phyloP scores from a whole-genome alignment of 2,329 filamentous ascomycete species.

The Exophiala oligosperma region DNA sequence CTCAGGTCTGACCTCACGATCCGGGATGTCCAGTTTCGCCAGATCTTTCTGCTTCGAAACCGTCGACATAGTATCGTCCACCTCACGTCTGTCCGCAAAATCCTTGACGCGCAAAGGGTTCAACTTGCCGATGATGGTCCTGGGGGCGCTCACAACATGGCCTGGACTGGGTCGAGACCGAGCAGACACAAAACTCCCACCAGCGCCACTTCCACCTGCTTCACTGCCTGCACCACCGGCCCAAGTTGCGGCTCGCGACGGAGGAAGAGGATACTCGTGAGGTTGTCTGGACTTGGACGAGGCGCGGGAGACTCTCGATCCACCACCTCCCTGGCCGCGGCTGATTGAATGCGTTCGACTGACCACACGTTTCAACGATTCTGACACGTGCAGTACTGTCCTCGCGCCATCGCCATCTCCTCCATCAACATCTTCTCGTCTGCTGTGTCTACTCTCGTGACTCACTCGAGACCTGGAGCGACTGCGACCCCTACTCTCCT shows the following conservation, averaged over 20 bases:
- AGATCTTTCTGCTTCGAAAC: conserved; percentile 27
- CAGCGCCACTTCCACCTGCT: neutral
- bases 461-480: conserved; percentile 1
- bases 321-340: neutral
- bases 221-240: conserved; percentile 1
- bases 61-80: conserved; percentile 15
- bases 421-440: conserved; percentile 18
- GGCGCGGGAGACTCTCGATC: neutral
- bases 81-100: neutral
- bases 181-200: conserved; percentile 19
- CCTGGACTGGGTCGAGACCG: conserved; percentile 8
- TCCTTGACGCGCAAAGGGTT: conserved; percentile 6
- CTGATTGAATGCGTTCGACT: conserved; percentile 2
- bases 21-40: conserved; percentile 19
- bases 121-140: conserved; percentile 27
- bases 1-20: conserved; percentile 26
- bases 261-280: conserved; percentile 23
- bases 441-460: conserved; percentile 9
- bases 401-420: conserved; percentile 10
- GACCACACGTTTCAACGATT: neutral
- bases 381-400: conserved; percentile 17
- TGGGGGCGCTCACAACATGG: conserved; percentile 5
- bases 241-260: conserved; percentile 28
- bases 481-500: neutral
- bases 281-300: conserved; percentile 3